These are phyloP conservation scores for Helminthosporium solani DNA, from an alignment of 2,329 filamentous ascomycete species.

Conservation along the genomic window DNA sequence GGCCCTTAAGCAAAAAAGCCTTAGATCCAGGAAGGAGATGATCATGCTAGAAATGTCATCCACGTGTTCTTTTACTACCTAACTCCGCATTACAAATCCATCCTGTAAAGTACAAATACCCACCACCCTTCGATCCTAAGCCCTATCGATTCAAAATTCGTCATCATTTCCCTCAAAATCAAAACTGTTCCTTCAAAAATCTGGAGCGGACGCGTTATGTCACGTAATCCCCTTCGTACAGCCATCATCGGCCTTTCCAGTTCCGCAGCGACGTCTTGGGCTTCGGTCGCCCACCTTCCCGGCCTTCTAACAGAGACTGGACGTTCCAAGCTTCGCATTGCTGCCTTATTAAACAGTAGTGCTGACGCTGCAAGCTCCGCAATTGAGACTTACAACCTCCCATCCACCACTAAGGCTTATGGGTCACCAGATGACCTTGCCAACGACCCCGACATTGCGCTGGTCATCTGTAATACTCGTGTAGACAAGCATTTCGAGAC, in stretches of 20 bases:
- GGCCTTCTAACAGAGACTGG: constrained; percentile 25
- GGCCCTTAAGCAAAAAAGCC: too few relatives aligned
- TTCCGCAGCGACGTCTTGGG: constrained; percentile 33
- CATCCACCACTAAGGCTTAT: constrained; percentile 46
- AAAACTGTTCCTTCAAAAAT: background rate
- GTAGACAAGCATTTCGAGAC: constrained; percentile 56
- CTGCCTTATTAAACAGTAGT: constrained; percentile 50
- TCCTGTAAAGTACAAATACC: background rate
- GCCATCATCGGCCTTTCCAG: constrained; percentile 29
- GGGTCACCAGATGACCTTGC: constrained; percentile 47
- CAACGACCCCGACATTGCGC: constrained; percentile 31
- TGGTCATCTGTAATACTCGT: constrained; percentile 55
- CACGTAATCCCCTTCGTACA: constrained; percentile 19
- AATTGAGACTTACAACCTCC: constrained; percentile 44
- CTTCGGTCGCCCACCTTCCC: constrained; percentile 39
- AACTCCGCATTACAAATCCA: background rate
- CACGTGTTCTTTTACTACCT: too few relatives aligned
- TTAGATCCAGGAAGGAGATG: too few relatives aligned
- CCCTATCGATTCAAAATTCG: background rate
- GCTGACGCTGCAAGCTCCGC: constrained; percentile 44
- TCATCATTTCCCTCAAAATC: background rate
- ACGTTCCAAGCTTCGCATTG: constrained; percentile 44
- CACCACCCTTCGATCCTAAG: background rate
- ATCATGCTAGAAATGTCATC: too few relatives aligned
- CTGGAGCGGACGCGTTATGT: background rate